phyloP scores from a whole-genome alignment of 768 basidiomycete species.

The Coprinellus aureogranulatus region DNA sequence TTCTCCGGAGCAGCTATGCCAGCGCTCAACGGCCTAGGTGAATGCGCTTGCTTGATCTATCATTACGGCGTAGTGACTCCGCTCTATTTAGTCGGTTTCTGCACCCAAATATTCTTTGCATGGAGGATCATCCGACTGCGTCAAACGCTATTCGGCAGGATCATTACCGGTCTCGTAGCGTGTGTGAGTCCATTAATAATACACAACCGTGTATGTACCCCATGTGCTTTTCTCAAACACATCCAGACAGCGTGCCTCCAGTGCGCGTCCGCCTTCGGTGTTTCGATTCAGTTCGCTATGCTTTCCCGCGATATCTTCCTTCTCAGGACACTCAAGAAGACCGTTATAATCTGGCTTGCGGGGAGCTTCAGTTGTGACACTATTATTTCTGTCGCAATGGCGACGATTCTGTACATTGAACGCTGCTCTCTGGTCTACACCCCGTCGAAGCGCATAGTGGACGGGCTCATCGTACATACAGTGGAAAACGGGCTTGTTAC shows the following conservation, averaged over 20 bases:
- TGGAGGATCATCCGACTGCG: neutral
- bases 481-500: neutral
- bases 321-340: neutral
- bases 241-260: neutral
- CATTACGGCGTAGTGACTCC: neutral
- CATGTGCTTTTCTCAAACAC: too few species aligned
- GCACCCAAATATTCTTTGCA: neutral
- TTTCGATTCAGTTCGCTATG: neutral
- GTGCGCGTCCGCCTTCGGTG: neutral
- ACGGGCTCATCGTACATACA: neutral
- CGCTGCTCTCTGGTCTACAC: too few species aligned
- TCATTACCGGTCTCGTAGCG: neutral
- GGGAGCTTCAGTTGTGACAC: neutral
- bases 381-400: neutral
- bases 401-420: neutral
- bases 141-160: neutral
- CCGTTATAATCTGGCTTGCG: neutral
- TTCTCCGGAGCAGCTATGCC: neutral
- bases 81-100: neutral
- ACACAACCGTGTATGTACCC: too few species aligned
- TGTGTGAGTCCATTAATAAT: neutral
- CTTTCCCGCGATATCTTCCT: neutral
- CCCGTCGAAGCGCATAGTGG: neutral
- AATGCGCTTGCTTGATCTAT: neutral
- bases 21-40: neutral